Conservation (phyloP, 495 filamentous ascomycete species). For the Penicillium soppii region DNA sequence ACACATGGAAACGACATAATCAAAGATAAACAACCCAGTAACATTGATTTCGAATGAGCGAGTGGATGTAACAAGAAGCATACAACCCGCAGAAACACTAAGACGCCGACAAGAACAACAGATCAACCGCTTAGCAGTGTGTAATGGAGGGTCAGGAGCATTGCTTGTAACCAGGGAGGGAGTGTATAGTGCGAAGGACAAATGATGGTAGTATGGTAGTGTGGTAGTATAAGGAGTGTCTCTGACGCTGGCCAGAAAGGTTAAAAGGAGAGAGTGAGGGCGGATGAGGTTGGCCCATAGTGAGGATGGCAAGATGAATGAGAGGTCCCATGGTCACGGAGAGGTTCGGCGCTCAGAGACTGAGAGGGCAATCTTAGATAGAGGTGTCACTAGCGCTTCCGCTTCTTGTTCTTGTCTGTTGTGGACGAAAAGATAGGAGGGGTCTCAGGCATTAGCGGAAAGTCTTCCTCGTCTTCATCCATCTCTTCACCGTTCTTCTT, state of each 20-base stretch:
- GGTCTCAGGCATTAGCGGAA: constrained; percentile 32
- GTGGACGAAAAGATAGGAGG: constrained; percentile 30
- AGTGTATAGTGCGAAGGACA: constrained; percentile 17
- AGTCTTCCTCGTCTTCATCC: constrained; percentile 24
- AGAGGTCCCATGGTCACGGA: constrained; percentile 2
- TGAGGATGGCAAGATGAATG: constrained; percentile 8
- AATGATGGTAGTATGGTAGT: constrained; percentile 4
- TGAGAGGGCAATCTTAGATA: not conserved
- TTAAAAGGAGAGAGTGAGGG: constrained; percentile 17
- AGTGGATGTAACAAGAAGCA: constrained; percentile 20
- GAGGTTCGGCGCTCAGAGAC: not conserved
- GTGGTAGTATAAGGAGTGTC: constrained; percentile 23
- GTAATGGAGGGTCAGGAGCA: constrained; percentile 21
- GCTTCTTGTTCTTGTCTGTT: constrained; percentile 67
- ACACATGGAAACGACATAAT: constrained; percentile 11
- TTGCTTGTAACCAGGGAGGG: constrained; percentile 15
- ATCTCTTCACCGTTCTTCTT: constrained; percentile 59
- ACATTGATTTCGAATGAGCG: constrained; percentile 26
- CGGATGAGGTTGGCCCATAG: constrained; percentile 3
- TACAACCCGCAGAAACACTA: constrained; percentile 17
- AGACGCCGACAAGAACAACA: constrained; percentile 24
- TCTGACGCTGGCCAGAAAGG: constrained; percentile 5
- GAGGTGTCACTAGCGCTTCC: constrained; percentile 56
- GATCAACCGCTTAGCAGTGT: constrained; percentile 32
- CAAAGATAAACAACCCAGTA: constrained; percentile 15